Evolutionary conservation across 495 filamentous ascomycete species (phyloP), one percentile per base, ranked within the genome.

Genomic region (Tuber magnatum): DNA sequence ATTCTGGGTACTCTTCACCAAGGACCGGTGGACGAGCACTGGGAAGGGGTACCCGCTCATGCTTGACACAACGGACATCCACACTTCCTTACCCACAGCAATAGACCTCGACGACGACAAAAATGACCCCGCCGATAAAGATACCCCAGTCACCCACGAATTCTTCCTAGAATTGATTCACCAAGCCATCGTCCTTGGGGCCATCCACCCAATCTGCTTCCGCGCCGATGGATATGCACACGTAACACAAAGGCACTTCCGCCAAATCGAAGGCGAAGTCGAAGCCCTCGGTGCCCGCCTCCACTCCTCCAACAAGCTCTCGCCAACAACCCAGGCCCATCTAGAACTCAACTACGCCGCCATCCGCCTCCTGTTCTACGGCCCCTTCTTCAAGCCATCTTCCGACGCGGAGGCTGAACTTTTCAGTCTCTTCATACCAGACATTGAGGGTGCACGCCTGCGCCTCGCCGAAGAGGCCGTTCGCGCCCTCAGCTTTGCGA

Each of bases 1-100:
- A 16, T 80, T 80, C 70, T 80, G 78, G 78, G 78, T 76, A 24
- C 74, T 80, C 14, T 80, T 80, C 68, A 69, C 42, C 44, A 80
- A 80, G 38, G 78, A 80, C 46, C 77, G 78, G 41, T 80, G 78
- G 77, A 79, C 78, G 20, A 79, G 76, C 40, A 80, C 78, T 20
- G 78, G 78, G 1, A 80, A 80, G 39, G 78, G 78, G 2, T 80
- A 80, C 44, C 78, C 78, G 0, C 65, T 80, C 18, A 80, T 80
- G 76, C 77, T 80, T 14, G 77, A 80, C 46, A 80, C 70, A 3
- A 61, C 70, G 70, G 78, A 80, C 22, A 79, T 80, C 41, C 68
- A 71, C 46, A 77, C 79, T 39, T 76, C 77, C 70, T 9, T 79
- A 18, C 78, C 78, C 4, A 80, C 78, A 46, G 43, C 43, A 46